Percentiles rank a stretch among this genome's conserved stretches.
These are phyloP conservation scores for Xylariomycetidae sp. DNA, from an alignment of 2,329 filamentous ascomycete species.

Conservation along the genomic window DNA sequence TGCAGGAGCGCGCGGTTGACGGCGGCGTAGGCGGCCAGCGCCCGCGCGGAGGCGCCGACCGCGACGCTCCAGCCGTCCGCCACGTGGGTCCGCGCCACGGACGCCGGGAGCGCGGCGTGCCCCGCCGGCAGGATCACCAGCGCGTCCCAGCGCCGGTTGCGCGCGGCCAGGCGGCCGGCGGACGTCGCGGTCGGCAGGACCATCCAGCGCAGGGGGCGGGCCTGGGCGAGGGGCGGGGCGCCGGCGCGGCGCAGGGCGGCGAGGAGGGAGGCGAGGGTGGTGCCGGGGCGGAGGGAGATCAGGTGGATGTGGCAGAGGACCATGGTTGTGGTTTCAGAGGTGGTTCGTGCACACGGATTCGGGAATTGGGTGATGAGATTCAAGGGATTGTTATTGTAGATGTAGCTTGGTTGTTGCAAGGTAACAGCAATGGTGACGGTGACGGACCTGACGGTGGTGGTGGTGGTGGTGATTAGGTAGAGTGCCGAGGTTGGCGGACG, in stretches of 20 bases:
- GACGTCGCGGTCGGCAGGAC: conserved; percentile 16
- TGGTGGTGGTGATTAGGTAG: neutral
- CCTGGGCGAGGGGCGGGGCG: conserved; percentile 17
- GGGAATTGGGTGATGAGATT: neutral
- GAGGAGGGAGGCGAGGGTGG: conserved; percentile 12
- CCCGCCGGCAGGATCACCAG: conserved; percentile 14
- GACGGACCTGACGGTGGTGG: neutral
- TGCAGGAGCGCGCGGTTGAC: conserved; percentile 11
- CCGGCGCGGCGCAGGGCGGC: conserved; percentile 8
- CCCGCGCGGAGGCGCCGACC: conserved; percentile 15
- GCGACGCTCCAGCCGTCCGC: conserved; percentile 13
- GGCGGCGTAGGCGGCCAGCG: conserved; percentile 11
- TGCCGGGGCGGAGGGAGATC: conserved; percentile 14
- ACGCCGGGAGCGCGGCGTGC: conserved; percentile 3
- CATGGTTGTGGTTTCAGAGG: conserved; percentile 9
- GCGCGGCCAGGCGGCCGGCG: conserved; percentile 14
- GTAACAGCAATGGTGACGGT: too few species aligned
- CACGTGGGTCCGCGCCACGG: conserved; percentile 4
- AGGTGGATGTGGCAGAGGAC: conserved; percentile 20
- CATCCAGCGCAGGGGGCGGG: conserved; percentile 20
- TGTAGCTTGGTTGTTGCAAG: too few species aligned
- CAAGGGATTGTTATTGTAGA: neutral
- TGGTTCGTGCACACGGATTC: neutral
- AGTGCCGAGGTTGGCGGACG: neutral
- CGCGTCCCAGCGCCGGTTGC: conserved; percentile 20